Conservation (phyloP, 2,329 filamentous ascomycete genomes). For the Chaetomium sp. region DNA sequence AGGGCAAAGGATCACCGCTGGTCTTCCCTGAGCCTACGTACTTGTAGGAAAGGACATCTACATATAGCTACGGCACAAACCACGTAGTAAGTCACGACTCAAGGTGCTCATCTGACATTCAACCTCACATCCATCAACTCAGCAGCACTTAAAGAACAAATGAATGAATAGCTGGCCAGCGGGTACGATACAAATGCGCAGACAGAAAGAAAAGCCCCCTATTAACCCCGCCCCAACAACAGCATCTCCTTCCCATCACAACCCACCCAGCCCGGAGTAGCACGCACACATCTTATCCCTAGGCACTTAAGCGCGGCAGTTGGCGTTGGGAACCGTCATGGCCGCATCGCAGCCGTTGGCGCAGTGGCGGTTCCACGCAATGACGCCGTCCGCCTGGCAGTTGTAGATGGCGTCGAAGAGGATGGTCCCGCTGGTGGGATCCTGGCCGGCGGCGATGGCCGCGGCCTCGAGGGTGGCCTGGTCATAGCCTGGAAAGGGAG, state of each 20-base stretch:
- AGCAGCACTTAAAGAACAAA: not conserved
- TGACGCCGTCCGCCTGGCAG: slow-evolving; percentile 20
- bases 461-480: slow-evolving; percentile 3
- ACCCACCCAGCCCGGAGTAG: not conserved
- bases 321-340: not conserved
- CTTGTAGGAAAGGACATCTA: too few relatives aligned
- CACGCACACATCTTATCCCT: not conserved
- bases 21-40: too few relatives aligned
- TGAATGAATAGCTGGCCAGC: slow-evolving; percentile 3
- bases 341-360: slow-evolving; percentile 1
- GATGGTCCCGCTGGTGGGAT: slow-evolving; percentile 12
- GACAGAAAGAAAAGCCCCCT: not conserved
- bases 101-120: too few relatives aligned
- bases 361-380: slow-evolving; percentile 21
- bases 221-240: not conserved
- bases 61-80: too few relatives aligned
- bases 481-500: slow-evolving; percentile 10
- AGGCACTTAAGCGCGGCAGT: slow-evolving; percentile 11
- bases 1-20: too few relatives aligned
- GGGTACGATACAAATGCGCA: not conserved
- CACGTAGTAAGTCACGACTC: too few relatives aligned
- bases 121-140: too few relatives aligned
- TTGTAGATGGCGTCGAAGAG: slow-evolving; percentile 24
- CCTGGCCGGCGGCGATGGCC: slow-evolving; percentile 18
- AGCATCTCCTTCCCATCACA: not conserved